Evolutionary conservation across 805 yeast genomes (phyloP).

Genomic region (Myxozyma vanderwaltii): DNA sequence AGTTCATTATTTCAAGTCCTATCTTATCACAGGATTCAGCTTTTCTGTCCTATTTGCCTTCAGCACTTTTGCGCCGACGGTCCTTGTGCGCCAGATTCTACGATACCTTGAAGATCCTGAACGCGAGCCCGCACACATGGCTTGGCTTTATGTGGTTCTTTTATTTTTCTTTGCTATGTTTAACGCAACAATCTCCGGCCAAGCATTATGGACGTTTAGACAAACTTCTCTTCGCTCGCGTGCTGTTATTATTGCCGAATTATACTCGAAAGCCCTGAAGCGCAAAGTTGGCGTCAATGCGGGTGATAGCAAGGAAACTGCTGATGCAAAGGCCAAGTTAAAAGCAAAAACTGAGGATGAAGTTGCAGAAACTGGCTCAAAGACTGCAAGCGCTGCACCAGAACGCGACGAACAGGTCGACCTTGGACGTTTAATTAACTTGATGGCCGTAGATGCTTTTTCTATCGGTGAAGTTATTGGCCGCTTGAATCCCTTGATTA

Average conservation of each 20-base stretch:
- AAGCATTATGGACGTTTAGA: slow-evolving; percentile 85
- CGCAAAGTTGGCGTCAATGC: slow-evolving; percentile 50
- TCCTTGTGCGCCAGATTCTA: slow-evolving; percentile 73
- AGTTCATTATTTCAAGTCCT: slow-evolving; percentile 7
- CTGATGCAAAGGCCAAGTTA: slow-evolving; percentile 21
- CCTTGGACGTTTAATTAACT: slow-evolving; percentile 88
- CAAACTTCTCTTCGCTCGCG: slow-evolving; percentile 88
- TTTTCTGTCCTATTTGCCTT: slow-evolving; percentile 38
- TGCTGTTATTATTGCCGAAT: slow-evolving; percentile 86
- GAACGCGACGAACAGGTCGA: slow-evolving; percentile 52
- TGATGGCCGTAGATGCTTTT: slow-evolving; percentile 93
- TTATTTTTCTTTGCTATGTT: slow-evolving; percentile 67
- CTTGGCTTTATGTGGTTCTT: slow-evolving; percentile 81
- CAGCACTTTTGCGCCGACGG: slow-evolving; percentile 73
- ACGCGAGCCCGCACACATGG: slow-evolving; percentile 63
- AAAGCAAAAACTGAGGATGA: slow-evolving; percentile 25
- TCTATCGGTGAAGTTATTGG: slow-evolving; percentile 93
- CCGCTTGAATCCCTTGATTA: slow-evolving; percentile 79
- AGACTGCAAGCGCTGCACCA: slow-evolving; percentile 31
- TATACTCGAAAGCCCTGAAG: slow-evolving; percentile 89
- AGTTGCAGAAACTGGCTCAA: not conserved
- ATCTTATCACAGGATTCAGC: slow-evolving; percentile 18
- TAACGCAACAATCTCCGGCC: slow-evolving; percentile 67
- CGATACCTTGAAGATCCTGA: slow-evolving; percentile 79
- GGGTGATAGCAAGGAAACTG: slow-evolving; percentile 23